phyloP scores from a whole-genome alignment of 345 rosid species.

The Anacardium occidentale region DNA sequence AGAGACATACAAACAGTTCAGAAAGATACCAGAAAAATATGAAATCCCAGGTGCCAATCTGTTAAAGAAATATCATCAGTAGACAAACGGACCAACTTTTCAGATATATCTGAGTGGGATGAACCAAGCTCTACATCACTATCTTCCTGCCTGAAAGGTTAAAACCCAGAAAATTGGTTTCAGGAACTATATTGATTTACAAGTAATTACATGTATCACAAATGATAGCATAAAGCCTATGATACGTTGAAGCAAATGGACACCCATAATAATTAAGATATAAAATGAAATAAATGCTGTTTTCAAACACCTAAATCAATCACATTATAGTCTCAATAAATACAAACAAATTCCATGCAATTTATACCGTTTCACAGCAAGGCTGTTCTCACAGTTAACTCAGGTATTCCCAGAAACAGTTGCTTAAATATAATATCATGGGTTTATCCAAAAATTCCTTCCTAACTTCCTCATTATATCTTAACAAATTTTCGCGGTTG shows the following conservation, averaged over 20 bases:
- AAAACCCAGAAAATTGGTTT: slow-evolving; percentile 15
- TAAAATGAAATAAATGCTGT: not conserved
- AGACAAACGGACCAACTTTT: slow-evolving; percentile 64
- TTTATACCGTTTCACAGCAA: not conserved
- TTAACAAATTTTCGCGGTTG: not conserved
- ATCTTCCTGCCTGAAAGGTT: slow-evolving; percentile 74
- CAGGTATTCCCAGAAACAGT: not conserved
- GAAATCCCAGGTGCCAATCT: slow-evolving; percentile 97
- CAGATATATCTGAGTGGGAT: slow-evolving; percentile 56
- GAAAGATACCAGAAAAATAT: slow-evolving; percentile 68
- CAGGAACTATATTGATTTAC: not conserved
- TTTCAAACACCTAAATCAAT: not conserved
- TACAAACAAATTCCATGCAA: not conserved
- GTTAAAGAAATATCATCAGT: slow-evolving; percentile 73
- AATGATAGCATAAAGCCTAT: not conserved
- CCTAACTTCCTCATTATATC: not conserved
- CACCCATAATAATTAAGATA: not conserved
- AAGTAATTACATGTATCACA: not conserved
- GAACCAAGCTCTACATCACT: slow-evolving; percentile 56
- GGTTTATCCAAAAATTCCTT: not conserved
- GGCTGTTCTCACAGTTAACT: not conserved
- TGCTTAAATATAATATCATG: not conserved
- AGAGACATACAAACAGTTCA: slow-evolving; percentile 7
- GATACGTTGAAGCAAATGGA: not conserved
- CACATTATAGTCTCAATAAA: not conserved